Percentiles rank a stretch among this genome's conserved stretches.
Conservation (phyloP, 129 eudicot species). For the Ambrosia artemisiifolia region DNA sequence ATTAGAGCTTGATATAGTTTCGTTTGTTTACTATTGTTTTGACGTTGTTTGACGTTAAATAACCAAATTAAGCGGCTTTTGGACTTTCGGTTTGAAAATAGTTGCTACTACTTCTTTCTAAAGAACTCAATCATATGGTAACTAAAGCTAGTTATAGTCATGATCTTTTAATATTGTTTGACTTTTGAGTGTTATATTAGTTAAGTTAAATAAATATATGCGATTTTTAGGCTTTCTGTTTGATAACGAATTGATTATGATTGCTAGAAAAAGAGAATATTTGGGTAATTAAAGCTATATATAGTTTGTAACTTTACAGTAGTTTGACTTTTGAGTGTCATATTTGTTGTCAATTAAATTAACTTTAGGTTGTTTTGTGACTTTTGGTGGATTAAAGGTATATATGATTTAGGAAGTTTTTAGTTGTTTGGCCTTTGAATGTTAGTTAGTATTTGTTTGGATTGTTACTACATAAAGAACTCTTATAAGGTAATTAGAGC, state of each 20-base stretch:
- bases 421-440: not conserved
- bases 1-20: not conserved
- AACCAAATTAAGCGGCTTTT: not conserved
- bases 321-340: slow-evolving; percentile 13
- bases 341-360: not conserved
- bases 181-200: not conserved
- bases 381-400: not conserved
- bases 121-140: not conserved
- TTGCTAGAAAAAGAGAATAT: not conserved
- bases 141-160: not conserved
- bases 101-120: not conserved
- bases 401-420: not conserved
- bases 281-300: no score
- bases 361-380: not conserved
- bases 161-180: not conserved
- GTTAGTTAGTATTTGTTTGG: not conserved
- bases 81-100: not conserved
- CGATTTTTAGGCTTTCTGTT: not conserved
- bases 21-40: not conserved
- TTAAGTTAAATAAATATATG: not conserved
- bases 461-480: not conserved
- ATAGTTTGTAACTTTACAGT: no score
- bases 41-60: not conserved
- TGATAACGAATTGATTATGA: not conserved
- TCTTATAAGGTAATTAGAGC: not conserved